Percentiles rank a stretch among this genome's conserved stretches.
These are phyloP conservation scores for Porogramme epimiltina DNA, from an alignment of 1,284 basidiomycete genomes.

Conservation along the genomic window DNA sequence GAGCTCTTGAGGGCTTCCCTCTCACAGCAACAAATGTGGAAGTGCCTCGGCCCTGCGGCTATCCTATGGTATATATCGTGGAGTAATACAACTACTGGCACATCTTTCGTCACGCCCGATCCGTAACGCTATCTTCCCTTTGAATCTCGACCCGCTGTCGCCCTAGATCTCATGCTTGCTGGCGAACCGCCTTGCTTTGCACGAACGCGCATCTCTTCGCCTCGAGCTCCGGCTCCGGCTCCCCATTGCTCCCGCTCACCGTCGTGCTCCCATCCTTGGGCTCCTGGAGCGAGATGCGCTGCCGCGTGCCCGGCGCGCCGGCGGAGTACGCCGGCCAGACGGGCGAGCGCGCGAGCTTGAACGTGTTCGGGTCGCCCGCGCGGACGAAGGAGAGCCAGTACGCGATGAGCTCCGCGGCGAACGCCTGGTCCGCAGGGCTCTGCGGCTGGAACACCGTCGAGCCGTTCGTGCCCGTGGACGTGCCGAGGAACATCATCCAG, in stretches of 20 bases:
- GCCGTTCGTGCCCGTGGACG: conserved; percentile 61
- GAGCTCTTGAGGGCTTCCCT: no score
- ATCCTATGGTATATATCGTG: no score
- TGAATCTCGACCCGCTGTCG: no score
- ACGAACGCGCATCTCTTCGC: conserved; percentile 31
- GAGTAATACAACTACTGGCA: no score
- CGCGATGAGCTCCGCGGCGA: conserved; percentile 56
- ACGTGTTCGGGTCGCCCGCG: conserved; percentile 49
- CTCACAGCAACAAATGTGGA: no score
- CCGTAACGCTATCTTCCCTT: no score
- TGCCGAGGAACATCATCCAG: conserved; percentile 65
- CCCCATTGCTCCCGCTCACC: conserved; percentile 45
- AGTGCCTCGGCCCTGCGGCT: no score
- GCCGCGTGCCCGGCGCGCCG: conserved; percentile 23
- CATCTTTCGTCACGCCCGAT: no score
- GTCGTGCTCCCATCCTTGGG: conserved; percentile 28
- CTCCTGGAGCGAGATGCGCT: conserved; percentile 50
- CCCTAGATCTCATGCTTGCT: conserved; percentile 20
- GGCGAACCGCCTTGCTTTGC: conserved; percentile 21
- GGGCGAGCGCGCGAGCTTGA: conserved; percentile 50
- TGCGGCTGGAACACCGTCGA: conserved; percentile 41
- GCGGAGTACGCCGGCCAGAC: conserved; percentile 41
- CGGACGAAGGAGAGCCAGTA: conserved; percentile 66
- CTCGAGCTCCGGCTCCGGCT: conserved; percentile 43
- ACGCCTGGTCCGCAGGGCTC: conserved; percentile 44